A percentile compares a stretch with the other conserved stretches of the same genome.
phyloP scores from a whole-genome alignment of 2,329 filamentous ascomycete species.

The Fusarium multiceps region DNA sequence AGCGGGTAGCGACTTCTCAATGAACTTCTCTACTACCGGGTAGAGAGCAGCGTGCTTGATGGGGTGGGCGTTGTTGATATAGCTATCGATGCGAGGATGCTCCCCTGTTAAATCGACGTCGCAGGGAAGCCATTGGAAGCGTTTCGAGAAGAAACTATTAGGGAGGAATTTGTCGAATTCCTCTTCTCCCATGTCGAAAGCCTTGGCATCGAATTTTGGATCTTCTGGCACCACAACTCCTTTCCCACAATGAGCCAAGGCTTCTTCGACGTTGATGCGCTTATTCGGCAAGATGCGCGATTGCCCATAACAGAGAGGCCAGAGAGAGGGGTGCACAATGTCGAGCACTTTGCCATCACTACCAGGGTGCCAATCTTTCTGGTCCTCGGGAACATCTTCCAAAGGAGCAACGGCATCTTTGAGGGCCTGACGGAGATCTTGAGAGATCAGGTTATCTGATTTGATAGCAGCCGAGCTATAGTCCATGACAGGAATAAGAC shows the following conservation, averaged over 20 bases:
- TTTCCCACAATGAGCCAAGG: constrained; percentile 50
- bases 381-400: constrained; percentile 60
- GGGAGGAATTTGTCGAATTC: not conserved
- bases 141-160: constrained; percentile 14
- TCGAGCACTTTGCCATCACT: constrained; percentile 36
- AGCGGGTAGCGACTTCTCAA: constrained; percentile 56
- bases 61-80: constrained; percentile 67
- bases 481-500: constrained; percentile 51
- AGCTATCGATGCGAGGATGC: constrained; percentile 57
- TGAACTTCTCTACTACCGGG: constrained; percentile 54
- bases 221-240: constrained; percentile 46
- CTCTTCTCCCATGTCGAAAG: not conserved
- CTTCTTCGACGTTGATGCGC: constrained; percentile 52
- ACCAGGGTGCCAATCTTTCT: constrained; percentile 50
- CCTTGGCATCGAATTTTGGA: not conserved
- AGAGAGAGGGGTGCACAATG: constrained; percentile 39
- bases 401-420: constrained; percentile 57
- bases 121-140: constrained; percentile 62
- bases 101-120: constrained; percentile 57
- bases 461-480: constrained; percentile 50
- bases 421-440: constrained; percentile 52
- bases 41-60: constrained; percentile 53
- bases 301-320: constrained; percentile 42
- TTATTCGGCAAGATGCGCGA: constrained; percentile 51
- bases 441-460: constrained; percentile 48